phyloP scores from a whole-genome alignment of 306 rosid genomes.

The Pyrus pyrifolia region DNA sequence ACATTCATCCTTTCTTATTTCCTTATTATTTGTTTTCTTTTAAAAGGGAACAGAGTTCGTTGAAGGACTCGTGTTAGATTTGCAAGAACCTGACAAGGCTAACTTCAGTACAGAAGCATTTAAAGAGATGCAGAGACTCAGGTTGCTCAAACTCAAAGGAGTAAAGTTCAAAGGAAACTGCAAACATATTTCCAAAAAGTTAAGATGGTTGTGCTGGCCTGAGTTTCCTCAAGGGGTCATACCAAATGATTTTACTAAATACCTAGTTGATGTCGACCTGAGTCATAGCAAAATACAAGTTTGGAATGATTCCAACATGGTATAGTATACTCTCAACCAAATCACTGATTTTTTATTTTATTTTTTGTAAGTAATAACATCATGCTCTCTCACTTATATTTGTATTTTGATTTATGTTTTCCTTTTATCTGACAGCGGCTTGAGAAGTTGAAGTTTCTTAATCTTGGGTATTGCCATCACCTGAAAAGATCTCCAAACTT shows the following conservation, averaged over 20 bases:
- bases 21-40: background rate
- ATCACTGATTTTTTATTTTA: background rate
- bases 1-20: too few species aligned
- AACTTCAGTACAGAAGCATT: slow-evolving; percentile 13
- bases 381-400: background rate
- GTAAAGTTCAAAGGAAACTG: slow-evolving; percentile 15
- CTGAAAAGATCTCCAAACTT: slow-evolving; percentile 20
- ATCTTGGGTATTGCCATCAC: slow-evolving; percentile 32
- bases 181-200: slow-evolving; percentile 18
- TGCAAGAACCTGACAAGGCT: background rate
- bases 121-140: slow-evolving; percentile 23
- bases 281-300: slow-evolving; percentile 17
- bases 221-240: background rate
- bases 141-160: slow-evolving; percentile 27
- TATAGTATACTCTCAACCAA: background rate
- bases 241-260: background rate
- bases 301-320: slow-evolving; percentile 27
- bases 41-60: background rate
- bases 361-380: background rate
- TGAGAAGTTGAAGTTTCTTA: background rate
- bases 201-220: background rate
- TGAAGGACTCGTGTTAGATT: slow-evolving; percentile 4
- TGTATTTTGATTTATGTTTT: background rate
- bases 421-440: slow-evolving; percentile 3
- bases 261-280: slow-evolving; percentile 24